Evolutionary conservation across 176 grass and related monocot species (phyloP), one percentile per base, ranked within the genome.

Genomic region (Echinochloa phyllopogon): DNA sequence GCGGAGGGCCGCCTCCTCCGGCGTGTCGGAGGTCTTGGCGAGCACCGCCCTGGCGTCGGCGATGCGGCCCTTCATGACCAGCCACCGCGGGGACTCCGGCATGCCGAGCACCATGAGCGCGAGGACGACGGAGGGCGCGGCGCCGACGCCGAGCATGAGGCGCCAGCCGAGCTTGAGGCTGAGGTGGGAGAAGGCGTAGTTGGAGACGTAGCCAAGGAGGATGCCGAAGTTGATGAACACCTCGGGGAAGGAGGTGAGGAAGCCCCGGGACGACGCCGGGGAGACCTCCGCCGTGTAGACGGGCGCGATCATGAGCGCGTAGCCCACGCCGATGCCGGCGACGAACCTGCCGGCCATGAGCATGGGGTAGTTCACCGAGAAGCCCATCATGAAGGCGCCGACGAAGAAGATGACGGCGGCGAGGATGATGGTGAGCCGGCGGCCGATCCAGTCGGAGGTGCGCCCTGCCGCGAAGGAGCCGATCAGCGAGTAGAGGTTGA

Each of bases 381-480:
- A 72, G 69, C 69, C 69, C 69, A 72, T 72, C 69, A 72, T 72
- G 43, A 72, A 72, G 69, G 69, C 69, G 2, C 69, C 69, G 2
- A 49, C 43, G 43, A 72, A 72, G 69, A 72, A 72, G 69, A 72
- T 72, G 69, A 72, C 69, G 13, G 69, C 69, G 2, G 69, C 69
- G 6, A 72, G 43, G 69, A 72, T 72, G 69, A 72, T 72, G 43
- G 69, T 72, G 43, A 72, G 69, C 33, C 85, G 89, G 45, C 89
- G 76, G 16, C 76, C 76, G 58, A 79, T 63, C 76, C 76, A 79
- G 58, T 79, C 76, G n/a, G 76, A 79, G 40, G 76, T 79, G n/a
- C 76, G 76, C 41, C 76, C 76, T 0, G 76, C 58, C 41, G 76
- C 76, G 58, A 78, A 78, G 6, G 75, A 78, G 55, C 75, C 75